Evolutionary conservation across 108 stramenopile species (phyloP), one percentile per base, ranked within the genome.

Genomic region (Fistulifera pelliculosa): DNA sequence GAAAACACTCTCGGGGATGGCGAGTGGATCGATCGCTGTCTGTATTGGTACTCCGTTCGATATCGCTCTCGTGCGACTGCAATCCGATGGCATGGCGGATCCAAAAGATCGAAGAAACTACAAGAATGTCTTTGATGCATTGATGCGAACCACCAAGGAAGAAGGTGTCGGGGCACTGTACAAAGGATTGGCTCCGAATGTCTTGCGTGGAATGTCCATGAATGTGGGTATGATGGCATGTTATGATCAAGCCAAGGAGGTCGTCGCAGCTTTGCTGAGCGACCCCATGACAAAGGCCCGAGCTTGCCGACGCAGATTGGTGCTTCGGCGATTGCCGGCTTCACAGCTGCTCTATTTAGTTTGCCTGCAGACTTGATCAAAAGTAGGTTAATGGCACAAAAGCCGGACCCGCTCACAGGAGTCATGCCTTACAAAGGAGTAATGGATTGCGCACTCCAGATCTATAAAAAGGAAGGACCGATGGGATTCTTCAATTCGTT

Each of bases 211-310:
- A 41, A 97, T 99, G 98, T 62, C 90, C 53, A 96, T 99, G 95
- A 99, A 99, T 68, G 96, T 97, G 22, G 98, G 98, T 41, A 96
- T 97, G 98, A 68, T 99, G 74, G 96, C 98, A 14, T 96, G 93
- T 76, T 97, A 97, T 69, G 98, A 99, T 75, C 95, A 99, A 83
- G 94, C 94, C 26, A 94, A 95, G 76, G 92, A 93, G 64, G 50
- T 73, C 18, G 76, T 85, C n/a, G 89, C 75, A 38, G 63, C 61
- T 18, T 22, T 84, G 23, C 47, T 86, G 42, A 64, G 68, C 31
- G 94, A 94, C 69, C 77, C 83, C 1, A 94, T 90, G 83, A 73
- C 66, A 70, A 83, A 53, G 89, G 80, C 44, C 82, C 96, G 1
- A 61, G 74, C 11, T 66, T 95, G 56, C 54, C 90, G n/a, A 93